Percentiles rank a stretch among this genome's conserved stretches.
Evolutionary conservation across 83 land plant species (phyloP).

Genomic region (Larix sibirica): DNA sequence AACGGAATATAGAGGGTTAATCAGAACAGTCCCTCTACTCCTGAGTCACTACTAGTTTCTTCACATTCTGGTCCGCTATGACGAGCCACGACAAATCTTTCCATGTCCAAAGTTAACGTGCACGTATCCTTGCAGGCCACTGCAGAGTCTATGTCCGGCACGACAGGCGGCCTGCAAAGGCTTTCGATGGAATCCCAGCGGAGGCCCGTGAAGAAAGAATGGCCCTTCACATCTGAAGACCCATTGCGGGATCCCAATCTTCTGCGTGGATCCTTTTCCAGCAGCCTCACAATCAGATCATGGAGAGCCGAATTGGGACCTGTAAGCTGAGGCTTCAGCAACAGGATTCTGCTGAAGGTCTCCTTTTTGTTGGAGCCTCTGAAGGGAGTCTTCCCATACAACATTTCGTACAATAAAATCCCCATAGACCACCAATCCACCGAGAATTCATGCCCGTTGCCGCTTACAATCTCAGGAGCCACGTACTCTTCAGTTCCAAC

Average conservation of each 20-base stretch:
- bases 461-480: constrained; percentile 70
- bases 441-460: constrained; percentile 63
- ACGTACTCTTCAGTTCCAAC: constrained; percentile 79
- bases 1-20: neutral
- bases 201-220: constrained; percentile 73
- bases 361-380: constrained; percentile 61
- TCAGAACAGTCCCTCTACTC: constrained; percentile 10
- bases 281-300: constrained; percentile 57
- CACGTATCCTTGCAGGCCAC: neutral
- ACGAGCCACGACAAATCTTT: neutral
- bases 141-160: neutral
- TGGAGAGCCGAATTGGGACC: constrained; percentile 32
- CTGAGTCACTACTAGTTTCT: neutral
- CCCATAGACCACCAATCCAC: constrained; percentile 92
- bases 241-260: constrained; percentile 60
- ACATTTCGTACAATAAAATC: constrained; percentile 67
- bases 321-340: constrained; percentile 50
- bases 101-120: neutral
- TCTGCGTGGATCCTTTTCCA: constrained; percentile 59
- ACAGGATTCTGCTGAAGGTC: constrained; percentile 68
- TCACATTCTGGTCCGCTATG: constrained; percentile 1
- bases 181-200: constrained; percentile 62
- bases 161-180: constrained; percentile 64
- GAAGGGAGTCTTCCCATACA: constrained; percentile 79
- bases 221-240: constrained; percentile 60